Evolutionary conservation across 768 basidiomycete genomes (phyloP).

Genomic region (Suillus lakei): DNA sequence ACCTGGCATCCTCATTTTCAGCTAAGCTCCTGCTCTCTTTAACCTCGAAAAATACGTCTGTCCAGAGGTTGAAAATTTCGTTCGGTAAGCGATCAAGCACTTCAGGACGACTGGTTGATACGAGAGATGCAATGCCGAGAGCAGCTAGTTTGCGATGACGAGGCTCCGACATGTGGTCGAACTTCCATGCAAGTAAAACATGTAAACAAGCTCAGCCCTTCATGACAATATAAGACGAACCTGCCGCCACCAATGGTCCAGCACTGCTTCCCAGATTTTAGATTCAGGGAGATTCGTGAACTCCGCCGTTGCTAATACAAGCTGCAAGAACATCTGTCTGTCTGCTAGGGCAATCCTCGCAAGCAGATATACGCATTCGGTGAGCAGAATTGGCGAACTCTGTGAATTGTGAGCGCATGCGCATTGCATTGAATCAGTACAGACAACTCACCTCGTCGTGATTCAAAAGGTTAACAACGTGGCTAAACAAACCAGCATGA

Average conservation of each 20-base stretch:
- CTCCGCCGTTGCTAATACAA: conserved; percentile 67
- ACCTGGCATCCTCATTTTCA: conserved; percentile 43
- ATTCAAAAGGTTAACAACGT: conserved; percentile 60
- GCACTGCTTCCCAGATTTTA: conserved; percentile 63
- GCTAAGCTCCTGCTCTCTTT: conserved; percentile 62
- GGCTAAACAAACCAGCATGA: conserved; percentile 71
- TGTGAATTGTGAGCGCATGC: conserved; percentile 19
- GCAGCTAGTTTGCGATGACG: conserved; percentile 83
- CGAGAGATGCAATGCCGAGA: conserved; percentile 78
- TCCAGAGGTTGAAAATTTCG: conserved; percentile 87
- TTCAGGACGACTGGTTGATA: conserved; percentile 74
- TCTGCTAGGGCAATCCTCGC: conserved; percentile 75
- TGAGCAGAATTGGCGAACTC: conserved; percentile 46
- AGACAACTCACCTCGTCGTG: conserved; percentile 64
- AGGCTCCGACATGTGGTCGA: conserved; percentile 90
- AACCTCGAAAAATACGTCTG: conserved; percentile 87
- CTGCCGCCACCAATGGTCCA: conserved; percentile 86
- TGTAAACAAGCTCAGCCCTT: not conserved
- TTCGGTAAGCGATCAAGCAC: conserved; percentile 71
- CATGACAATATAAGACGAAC: conserved; percentile 44
- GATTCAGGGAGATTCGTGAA: conserved; percentile 51
- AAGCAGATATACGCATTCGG: conserved; percentile 75
- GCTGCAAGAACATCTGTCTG: conserved; percentile 66
- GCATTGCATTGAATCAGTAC: not conserved
- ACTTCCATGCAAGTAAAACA: conserved; percentile 48